Evolutionary conservation across 306 rosid species (phyloP).

Genomic region (Biancaea sappan): DNA sequence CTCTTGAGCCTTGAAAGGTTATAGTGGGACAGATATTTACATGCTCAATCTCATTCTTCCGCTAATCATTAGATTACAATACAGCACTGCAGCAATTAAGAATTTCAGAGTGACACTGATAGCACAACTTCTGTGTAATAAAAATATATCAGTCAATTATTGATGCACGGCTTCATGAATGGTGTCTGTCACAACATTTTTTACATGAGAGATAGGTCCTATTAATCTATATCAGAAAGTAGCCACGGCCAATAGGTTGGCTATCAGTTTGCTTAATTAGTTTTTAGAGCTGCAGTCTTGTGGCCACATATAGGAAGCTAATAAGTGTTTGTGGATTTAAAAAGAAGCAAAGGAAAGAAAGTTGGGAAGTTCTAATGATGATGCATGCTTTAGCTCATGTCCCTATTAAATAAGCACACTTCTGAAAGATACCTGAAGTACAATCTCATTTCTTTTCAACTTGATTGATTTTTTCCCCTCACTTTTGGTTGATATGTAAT

Average conservation of each 20-base stretch:
- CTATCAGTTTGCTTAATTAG: background rate
- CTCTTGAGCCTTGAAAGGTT: background rate
- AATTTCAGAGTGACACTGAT: background rate
- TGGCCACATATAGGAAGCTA: background rate
- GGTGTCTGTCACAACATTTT: background rate
- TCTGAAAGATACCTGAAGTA: constrained; percentile 77
- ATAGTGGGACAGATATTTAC: background rate
- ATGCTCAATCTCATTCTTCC: background rate
- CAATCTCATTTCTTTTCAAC: constrained; percentile 85
- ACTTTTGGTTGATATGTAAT: constrained; percentile 67
- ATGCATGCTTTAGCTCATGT: background rate
- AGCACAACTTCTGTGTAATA: background rate
- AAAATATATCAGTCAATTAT: constrained; percentile 1
- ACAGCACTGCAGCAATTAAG: constrained; percentile 2
- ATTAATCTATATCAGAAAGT: background rate
- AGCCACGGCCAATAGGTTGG: background rate
- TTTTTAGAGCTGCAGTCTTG: background rate
- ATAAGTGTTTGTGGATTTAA: background rate
- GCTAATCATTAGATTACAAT: background rate
- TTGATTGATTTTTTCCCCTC: constrained; percentile 86
- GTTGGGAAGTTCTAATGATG: background rate
- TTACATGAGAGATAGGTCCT: background rate
- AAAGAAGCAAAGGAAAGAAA: background rate
- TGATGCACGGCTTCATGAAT: background rate
- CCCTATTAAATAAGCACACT: constrained; percentile 28